Evolutionary conservation across 202 grass and related monocot species (phyloP), one percentile per base, ranked within the genome.

Genomic region (Carex arenaria): DNA sequence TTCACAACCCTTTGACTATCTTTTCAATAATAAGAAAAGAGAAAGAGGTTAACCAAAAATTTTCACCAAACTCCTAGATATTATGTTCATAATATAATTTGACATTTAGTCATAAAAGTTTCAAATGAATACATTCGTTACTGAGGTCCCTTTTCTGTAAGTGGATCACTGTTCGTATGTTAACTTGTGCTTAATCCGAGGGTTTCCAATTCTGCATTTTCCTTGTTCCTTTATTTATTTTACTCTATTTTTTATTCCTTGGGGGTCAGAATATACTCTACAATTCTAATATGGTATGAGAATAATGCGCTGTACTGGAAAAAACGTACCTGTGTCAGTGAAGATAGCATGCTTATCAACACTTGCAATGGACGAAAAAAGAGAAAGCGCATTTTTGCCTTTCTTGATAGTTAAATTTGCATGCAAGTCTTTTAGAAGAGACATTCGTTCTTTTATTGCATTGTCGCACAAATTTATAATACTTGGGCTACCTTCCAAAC

Each of bases 1-100:
- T 91, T 92, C 80, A 93, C 55, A 86, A 98, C 82, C 56, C 84
- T 95, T 85, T 95, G 87, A 78, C 90, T 80, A 83, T 85, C 95
- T 98, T 86, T 36, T 88, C 56, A 88, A 18, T 72, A 84, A 89
- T 1, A 51, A 49, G 45, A 12, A 49, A 52, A 31, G 17, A 81
- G 70, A 69, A 19, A 81, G 73, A 17, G 3, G 61, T 59, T 36
- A 77, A 77, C 30, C 17, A 64, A 84, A 87, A 47, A 5, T 78
- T 80, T 56, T 60, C 6, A 80, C 23, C 53, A 19, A 5, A 72
- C 49, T 85, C 34, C 0, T 67, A 86, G 72, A 31, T 22, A 49
- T 47, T 18, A 71, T 68, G 82, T 85, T 62, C 45, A 20, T 62
- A 78, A 67, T 84, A 75, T 52, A 80, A n/a, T 47, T 80, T 75